phyloP scores from a whole-genome alignment of 306 rosid genomes.

The Dicorynia guianensis region DNA sequence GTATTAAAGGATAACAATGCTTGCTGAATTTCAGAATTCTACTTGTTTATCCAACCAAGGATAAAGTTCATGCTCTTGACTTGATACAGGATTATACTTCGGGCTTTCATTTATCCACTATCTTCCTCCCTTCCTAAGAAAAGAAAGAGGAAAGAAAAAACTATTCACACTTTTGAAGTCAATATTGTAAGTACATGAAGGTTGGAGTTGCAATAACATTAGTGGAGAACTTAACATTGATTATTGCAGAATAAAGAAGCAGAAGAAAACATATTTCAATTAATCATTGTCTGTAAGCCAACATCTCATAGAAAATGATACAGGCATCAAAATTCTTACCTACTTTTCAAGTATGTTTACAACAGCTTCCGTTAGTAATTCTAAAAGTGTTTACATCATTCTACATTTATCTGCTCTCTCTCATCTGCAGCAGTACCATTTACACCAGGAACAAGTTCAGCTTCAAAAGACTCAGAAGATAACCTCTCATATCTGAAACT shows the following conservation, averaged over 20 bases:
- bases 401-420: slow-evolving; percentile 48
- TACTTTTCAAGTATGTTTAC: slow-evolving; percentile 42
- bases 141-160: too few species aligned
- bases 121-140: too few species aligned
- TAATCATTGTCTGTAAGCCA: slow-evolving; percentile 31
- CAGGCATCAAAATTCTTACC: slow-evolving; percentile 35
- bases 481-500: slow-evolving; percentile 75
- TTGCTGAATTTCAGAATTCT: not conserved
- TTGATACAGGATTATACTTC: too few species aligned
- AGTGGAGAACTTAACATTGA: slow-evolving; percentile 22
- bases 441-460: slow-evolving; percentile 71
- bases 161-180: not conserved
- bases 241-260: slow-evolving; percentile 21
- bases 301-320: slow-evolving; percentile 37
- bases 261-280: slow-evolving; percentile 36
- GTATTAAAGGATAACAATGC: not conserved
- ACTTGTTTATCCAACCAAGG: not conserved
- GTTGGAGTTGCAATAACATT: slow-evolving; percentile 7
- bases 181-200: slow-evolving; percentile 1
- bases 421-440: slow-evolving; percentile 53
- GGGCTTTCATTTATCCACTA: too few species aligned
- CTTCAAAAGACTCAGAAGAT: slow-evolving; percentile 68
- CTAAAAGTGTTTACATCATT: slow-evolving; percentile 47
- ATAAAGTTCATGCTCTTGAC: not conserved
- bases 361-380: slow-evolving; percentile 36